Evolutionary conservation across 2,329 filamentous ascomycete species (phyloP).

Genomic region (Fusarium buharicum): DNA sequence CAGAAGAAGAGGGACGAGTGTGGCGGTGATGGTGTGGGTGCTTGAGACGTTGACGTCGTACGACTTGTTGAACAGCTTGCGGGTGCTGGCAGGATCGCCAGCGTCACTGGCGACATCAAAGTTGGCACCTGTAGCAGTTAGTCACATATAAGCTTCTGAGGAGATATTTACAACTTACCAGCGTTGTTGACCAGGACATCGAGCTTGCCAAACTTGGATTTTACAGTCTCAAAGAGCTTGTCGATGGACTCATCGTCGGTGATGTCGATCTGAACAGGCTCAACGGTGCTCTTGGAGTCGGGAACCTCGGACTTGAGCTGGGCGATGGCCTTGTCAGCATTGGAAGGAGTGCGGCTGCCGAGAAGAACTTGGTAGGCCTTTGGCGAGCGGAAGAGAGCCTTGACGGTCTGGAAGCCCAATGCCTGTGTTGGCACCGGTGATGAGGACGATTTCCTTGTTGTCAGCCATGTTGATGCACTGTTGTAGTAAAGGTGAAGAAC

Average conservation of each 20-base stretch:
- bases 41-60: constrained; percentile 64
- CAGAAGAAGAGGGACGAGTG: constrained; percentile 58
- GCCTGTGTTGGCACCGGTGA: constrained; percentile 71
- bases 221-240: constrained; percentile 56
- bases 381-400: constrained; percentile 60
- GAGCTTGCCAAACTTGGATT: constrained; percentile 55
- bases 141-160: too few relatives aligned
- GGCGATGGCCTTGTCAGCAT: constrained; percentile 60
- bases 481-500: not conserved
- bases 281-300: constrained; percentile 54
- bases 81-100: constrained; percentile 44
- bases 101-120: constrained; percentile 53
- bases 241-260: constrained; percentile 63
- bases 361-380: constrained; percentile 66
- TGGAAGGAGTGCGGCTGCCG: constrained; percentile 62
- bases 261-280: constrained; percentile 63
- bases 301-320: constrained; percentile 55
- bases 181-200: constrained; percentile 69
- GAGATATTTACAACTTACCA: constrained; percentile 47
- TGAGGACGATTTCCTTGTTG: constrained; percentile 58
- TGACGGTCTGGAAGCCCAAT: constrained; percentile 69
- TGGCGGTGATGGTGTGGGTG: constrained; percentile 54
- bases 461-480: constrained; percentile 29
- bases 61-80: constrained; percentile 57
- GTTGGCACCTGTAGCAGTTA: constrained; percentile 49